Conservation (phyloP, 116 monocot species). For the Phalaenopsis hybrid region DNA sequence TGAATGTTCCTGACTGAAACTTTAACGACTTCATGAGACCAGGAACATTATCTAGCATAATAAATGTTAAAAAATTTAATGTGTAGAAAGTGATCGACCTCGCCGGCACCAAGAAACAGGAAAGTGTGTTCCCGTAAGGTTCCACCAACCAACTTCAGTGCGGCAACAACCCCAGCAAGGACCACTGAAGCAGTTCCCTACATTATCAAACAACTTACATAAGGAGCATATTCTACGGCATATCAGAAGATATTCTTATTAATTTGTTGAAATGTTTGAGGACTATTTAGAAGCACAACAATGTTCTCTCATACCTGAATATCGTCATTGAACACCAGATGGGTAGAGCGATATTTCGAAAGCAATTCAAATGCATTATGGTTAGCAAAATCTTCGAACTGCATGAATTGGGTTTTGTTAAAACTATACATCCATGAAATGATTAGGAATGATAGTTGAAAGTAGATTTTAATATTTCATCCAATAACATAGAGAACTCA, state of each 20-base stretch:
- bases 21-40: background rate
- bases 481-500: background rate
- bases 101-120: conserved; percentile 61
- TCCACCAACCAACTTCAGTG: conserved; percentile 43
- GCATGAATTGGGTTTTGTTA: conserved; percentile 6
- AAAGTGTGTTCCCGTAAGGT: conserved; percentile 47
- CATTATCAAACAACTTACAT: conserved; percentile 1
- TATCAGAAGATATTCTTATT: background rate
- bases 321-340: conserved; percentile 76
- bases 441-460: background rate
- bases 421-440: background rate
- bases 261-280: background rate
- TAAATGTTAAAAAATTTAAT: background rate
- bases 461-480: background rate
- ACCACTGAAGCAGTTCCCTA: conserved; percentile 62
- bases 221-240: background rate
- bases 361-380: conserved; percentile 78
- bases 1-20: background rate
- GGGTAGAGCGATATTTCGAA: conserved; percentile 41
- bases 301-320: conserved; percentile 28
- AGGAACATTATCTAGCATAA: background rate
- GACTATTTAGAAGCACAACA: background rate
- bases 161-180: conserved; percentile 46
- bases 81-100: conserved; percentile 20
- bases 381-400: conserved; percentile 90